A percentile compares a stretch with the other conserved stretches of the same genome.
phyloP scores from a whole-genome alignment of 192 early-diverging fungal species.

The Coemansia sp. region DNA sequence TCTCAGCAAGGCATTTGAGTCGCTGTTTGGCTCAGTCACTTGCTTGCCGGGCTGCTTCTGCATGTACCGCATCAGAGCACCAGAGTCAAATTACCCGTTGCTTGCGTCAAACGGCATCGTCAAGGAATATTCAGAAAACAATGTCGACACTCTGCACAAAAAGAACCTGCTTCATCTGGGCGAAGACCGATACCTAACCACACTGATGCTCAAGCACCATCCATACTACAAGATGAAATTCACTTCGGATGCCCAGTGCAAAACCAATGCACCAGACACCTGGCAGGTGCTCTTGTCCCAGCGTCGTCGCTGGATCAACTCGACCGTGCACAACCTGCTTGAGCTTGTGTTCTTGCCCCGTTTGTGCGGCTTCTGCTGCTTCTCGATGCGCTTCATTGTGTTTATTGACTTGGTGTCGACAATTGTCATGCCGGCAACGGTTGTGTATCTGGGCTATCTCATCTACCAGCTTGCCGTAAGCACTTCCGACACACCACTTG shows the following conservation, averaged over 20 bases:
- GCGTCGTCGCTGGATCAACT: constrained; percentile 99
- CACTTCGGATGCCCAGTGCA: constrained; percentile 93
- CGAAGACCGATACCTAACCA: constrained; percentile 98
- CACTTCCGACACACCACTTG: constrained; percentile 68
- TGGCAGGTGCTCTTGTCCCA: constrained; percentile 97
- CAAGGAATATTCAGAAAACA: constrained; percentile 91
- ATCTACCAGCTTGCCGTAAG: constrained; percentile 68
- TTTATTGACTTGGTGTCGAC: constrained; percentile 95
- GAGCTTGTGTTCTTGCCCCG: constrained; percentile 93
- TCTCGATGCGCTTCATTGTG: constrained; percentile 97
- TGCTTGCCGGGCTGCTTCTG: constrained; percentile 99
- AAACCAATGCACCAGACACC: constrained; percentile 93
- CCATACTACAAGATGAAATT: constrained; percentile 96
- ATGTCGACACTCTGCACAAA: constrained; percentile 97
- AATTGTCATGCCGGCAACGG: constrained; percentile 89
- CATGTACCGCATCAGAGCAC: constrained; percentile 97
- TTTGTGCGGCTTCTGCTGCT: constrained; percentile 97
- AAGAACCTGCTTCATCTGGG: constrained; percentile 99
- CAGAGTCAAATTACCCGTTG: constrained; percentile 89
- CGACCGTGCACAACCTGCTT: constrained; percentile 97
- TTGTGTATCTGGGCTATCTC: constrained; percentile 89
- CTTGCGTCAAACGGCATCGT: constrained; percentile 86
- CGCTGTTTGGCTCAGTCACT: constrained; percentile 95
- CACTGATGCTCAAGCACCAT: constrained; percentile 97
- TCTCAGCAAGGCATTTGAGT: constrained; percentile 97